These are phyloP conservation scores for Kluyveromyces starmeri DNA, from an alignment of 805 yeast species.

Conservation along the genomic window DNA sequence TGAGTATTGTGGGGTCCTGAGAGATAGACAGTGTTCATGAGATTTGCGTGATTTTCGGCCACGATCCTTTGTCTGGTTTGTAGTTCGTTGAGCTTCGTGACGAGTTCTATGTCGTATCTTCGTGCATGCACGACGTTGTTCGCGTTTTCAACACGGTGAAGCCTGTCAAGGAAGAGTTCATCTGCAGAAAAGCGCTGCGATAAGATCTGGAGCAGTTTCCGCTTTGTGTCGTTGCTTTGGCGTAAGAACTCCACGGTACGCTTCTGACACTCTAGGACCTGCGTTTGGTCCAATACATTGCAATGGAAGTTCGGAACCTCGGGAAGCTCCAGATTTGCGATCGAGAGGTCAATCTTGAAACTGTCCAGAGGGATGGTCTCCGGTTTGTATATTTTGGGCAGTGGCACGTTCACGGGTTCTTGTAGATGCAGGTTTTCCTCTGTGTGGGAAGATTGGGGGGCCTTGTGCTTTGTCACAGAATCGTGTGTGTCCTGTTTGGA, in stretches of 20 bases:
- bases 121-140: conserved; percentile 12
- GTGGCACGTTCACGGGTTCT: conserved; percentile 22
- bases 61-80: conserved; percentile 20
- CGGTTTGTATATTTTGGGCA: conserved; percentile 21
- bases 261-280: conserved; percentile 15
- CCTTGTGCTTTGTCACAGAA: not conserved
- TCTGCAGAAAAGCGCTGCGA: conserved; percentile 17
- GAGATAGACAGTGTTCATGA: conserved; percentile 12
- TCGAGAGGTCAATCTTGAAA: conserved; percentile 10
- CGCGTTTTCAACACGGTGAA: conserved; percentile 18
- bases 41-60: conserved; percentile 13
- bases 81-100: conserved; percentile 17
- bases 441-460: conserved; percentile 1
- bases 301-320: conserved; percentile 15
- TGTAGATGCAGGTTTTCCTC: conserved; percentile 13
- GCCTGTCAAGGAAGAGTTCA: conserved; percentile 10
- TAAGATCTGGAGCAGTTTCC: conserved; percentile 11
- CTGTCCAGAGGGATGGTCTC: conserved; percentile 13
- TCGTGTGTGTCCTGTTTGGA: not conserved
- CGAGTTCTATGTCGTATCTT: conserved; percentile 16
- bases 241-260: conserved; percentile 13
- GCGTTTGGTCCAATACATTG: conserved; percentile 11
- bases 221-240: conserved; percentile 14
- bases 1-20: too few species aligned
- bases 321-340: conserved; percentile 12